These are phyloP conservation scores for Dendrocalamus latiflorus DNA, from an alignment of 202 grass and related monocot genomes.

Conservation along the genomic window DNA sequence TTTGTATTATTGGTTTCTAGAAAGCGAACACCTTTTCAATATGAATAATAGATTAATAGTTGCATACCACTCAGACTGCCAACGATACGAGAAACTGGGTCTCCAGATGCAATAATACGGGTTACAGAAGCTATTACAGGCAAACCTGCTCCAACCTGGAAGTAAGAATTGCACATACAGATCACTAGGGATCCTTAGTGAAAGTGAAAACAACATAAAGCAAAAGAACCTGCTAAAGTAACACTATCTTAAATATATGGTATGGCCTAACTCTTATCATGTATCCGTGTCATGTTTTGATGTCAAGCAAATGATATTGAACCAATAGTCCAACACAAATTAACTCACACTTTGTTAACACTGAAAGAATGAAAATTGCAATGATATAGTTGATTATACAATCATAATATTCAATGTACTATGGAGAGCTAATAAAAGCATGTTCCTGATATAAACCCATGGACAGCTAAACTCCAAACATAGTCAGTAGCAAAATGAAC, in stretches of 20 bases:
- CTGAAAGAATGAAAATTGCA: background rate
- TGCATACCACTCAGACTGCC: conserved; percentile 80
- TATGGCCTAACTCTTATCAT: background rate
- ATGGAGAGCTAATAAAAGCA: background rate
- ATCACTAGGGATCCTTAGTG: background rate
- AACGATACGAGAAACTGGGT: conserved; percentile 75
- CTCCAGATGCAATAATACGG: conserved; percentile 75
- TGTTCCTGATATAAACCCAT: background rate
- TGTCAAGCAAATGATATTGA: background rate
- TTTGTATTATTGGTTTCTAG: background rate
- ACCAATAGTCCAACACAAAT: background rate
- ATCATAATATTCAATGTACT: background rate
- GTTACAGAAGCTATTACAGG: conserved; percentile 84
- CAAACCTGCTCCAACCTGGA: conserved; percentile 92
- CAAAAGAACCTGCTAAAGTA: background rate
- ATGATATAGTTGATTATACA: background rate
- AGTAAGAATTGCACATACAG: conserved; percentile 9
- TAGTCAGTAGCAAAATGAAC: background rate
- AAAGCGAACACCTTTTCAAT: background rate
- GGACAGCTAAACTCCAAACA: background rate
- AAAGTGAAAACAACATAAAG: background rate
- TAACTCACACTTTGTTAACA: background rate
- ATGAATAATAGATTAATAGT: background rate
- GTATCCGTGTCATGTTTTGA: background rate
- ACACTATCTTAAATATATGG: background rate